Evolutionary conservation across 139 green algal species (phyloP).

Genomic region (Coelastrella sp.): DNA sequence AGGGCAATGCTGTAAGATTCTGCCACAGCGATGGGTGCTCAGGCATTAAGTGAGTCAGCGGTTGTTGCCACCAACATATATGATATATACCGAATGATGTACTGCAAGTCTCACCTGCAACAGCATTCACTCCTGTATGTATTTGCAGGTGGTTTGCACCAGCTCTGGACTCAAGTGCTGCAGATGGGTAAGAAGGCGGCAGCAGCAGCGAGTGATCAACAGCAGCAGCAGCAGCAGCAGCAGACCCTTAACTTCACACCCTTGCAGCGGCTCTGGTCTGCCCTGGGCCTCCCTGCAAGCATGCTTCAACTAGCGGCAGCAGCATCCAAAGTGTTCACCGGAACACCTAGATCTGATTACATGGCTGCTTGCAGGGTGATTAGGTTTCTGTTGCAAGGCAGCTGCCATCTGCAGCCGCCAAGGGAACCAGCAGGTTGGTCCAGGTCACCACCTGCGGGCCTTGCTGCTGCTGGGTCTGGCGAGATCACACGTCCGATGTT

Average conservation of each 20-base stretch:
- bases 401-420: slow-evolving; percentile 1
- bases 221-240: not conserved
- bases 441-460: not conserved
- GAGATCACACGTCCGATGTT: not conserved
- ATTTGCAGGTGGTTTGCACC: slow-evolving; percentile 2
- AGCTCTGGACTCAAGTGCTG: slow-evolving; percentile 26
- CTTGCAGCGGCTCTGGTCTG: not conserved
- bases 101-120: no score
- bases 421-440: not conserved
- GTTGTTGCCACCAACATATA: no score
- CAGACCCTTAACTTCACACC: not conserved
- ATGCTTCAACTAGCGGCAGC: slow-evolving; percentile 26
- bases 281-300: not conserved
- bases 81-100: no score
- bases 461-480: not conserved
- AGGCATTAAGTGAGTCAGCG: no score
- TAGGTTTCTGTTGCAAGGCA: slow-evolving; percentile 18
- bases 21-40: no score
- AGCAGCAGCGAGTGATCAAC: not conserved
- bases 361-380: not conserved
- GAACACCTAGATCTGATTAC: not conserved
- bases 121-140: no score
- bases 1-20: no score
- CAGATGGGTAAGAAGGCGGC: not conserved
- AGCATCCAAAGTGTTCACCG: not conserved